Evolutionary conservation across 495 filamentous ascomycete genomes (phyloP).

Genomic region (Cairneyella variabilis): DNA sequence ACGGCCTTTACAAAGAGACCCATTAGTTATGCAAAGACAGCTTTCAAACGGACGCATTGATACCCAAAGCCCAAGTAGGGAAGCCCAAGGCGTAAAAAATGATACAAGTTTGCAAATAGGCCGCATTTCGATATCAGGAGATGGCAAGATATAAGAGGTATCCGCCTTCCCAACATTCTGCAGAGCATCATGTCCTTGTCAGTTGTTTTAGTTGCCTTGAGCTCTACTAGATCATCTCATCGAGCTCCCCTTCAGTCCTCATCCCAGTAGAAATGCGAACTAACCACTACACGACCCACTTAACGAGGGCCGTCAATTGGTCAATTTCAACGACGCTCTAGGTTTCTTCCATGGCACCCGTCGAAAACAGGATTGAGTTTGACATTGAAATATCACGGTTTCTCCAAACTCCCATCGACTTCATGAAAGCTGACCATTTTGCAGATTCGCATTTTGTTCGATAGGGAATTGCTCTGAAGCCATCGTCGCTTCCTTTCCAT

Average conservation of each 20-base stretch:
- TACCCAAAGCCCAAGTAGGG: neutral
- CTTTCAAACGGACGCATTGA: constrained; percentile 1
- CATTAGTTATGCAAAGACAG: neutral
- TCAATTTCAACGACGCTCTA: neutral
- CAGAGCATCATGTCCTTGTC: constrained; percentile 1
- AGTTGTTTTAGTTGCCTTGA: constrained; percentile 5
- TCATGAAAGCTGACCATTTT: neutral
- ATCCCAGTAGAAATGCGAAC: neutral
- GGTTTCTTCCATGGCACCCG: neutral
- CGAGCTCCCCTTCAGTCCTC: neutral
- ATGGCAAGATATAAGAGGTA: constrained; percentile 10
- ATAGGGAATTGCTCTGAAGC: neutral
- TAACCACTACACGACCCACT: neutral
- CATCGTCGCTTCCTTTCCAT: neutral
- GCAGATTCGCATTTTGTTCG: too few species aligned
- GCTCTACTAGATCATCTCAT: neutral
- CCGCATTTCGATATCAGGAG: neutral
- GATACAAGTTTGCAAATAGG: constrained; percentile 9
- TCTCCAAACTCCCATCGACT: neutral
- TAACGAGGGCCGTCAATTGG: neutral
- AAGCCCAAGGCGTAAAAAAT: neutral
- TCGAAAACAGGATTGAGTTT: neutral
- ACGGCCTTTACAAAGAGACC: neutral
- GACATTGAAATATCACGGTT: neutral
- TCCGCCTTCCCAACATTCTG: constrained; percentile 1